A percentile compares a stretch with the other conserved stretches of the same genome.
Conservation (phyloP, 805 yeast genomes). For the Starmera dryadoides region DNA sequence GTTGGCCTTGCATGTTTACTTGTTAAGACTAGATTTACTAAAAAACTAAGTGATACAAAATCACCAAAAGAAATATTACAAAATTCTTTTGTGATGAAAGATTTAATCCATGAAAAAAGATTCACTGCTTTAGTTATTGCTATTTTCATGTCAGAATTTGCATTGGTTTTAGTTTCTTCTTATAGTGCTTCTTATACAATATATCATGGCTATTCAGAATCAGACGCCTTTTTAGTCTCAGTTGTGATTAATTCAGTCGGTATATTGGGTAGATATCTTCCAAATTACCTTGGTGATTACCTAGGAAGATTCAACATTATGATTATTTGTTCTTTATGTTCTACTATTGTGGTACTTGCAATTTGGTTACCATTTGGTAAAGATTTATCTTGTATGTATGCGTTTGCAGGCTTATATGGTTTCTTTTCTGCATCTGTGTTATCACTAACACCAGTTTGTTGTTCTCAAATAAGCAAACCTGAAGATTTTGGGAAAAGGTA, state of each 20-base stretch:
- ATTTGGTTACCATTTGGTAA: conserved; percentile 67
- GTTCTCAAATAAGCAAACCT: conserved; percentile 58
- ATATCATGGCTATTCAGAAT: conserved; percentile 37
- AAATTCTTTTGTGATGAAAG: conserved; percentile 8
- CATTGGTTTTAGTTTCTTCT: conserved; percentile 43
- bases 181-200: conserved; percentile 54
- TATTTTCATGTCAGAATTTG: conserved; percentile 34
- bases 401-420: conserved; percentile 50
- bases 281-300: conserved; percentile 48
- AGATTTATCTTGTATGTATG: conserved; percentile 33
- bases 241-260: conserved; percentile 36
- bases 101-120: conserved; percentile 8
- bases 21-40: conserved; percentile 28
- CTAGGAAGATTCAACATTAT: conserved; percentile 53
- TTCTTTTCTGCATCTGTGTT: conserved; percentile 55
- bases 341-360: conserved; percentile 39
- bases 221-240: conserved; percentile 28
- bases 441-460: conserved; percentile 61
- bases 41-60: conserved; percentile 1
- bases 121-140: background rate
- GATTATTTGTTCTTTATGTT: conserved; percentile 36
- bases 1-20: conserved; percentile 25
- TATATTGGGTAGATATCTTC: conserved; percentile 45
- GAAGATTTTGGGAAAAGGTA: conserved; percentile 61
- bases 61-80: background rate